Conservation (phyloP, 495 filamentous ascomycete species). For the Paragyromitra xinjiangensis region DNA sequence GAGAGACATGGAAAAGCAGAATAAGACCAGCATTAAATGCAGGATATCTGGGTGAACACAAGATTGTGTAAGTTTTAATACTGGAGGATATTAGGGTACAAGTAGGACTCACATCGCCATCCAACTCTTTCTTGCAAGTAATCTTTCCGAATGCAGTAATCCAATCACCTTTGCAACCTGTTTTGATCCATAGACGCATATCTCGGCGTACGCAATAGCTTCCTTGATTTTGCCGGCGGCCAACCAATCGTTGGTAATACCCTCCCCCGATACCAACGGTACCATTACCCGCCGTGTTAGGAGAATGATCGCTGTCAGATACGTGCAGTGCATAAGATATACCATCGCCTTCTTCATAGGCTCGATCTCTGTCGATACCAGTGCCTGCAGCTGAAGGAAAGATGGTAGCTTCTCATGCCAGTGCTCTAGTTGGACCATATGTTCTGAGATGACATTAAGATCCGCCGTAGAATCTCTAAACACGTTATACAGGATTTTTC, state of each 20-base stretch:
- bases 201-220: constrained; percentile 41
- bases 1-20: constrained; percentile 41
- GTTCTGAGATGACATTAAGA: constrained; percentile 37
- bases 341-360: constrained; percentile 45
- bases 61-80: constrained; percentile 16
- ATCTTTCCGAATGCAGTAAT: constrained; percentile 41
- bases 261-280: constrained; percentile 42
- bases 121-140: constrained; percentile 40
- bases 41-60: constrained; percentile 34
- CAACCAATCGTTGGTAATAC: constrained; percentile 34
- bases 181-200: constrained; percentile 45
- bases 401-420: constrained; percentile 39
- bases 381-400: constrained; percentile 36
- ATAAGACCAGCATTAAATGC: constrained; percentile 47
- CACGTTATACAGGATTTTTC: constrained; percentile 43
- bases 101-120: constrained; percentile 42
- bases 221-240: constrained; percentile 41
- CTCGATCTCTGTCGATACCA: constrained; percentile 44
- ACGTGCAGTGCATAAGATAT: constrained; percentile 49
- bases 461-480: constrained; percentile 34
- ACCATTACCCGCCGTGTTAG: constrained; percentile 47
- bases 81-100: neutral
- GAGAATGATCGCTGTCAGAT: constrained; percentile 45
- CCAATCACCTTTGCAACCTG: constrained; percentile 46
- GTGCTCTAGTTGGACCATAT: constrained; percentile 41